A percentile compares a stretch with the other conserved stretches of the same genome.
Evolutionary conservation across 2,329 filamentous ascomycete genomes (phyloP).

Genomic region (Verticillium nonalfalfae): DNA sequence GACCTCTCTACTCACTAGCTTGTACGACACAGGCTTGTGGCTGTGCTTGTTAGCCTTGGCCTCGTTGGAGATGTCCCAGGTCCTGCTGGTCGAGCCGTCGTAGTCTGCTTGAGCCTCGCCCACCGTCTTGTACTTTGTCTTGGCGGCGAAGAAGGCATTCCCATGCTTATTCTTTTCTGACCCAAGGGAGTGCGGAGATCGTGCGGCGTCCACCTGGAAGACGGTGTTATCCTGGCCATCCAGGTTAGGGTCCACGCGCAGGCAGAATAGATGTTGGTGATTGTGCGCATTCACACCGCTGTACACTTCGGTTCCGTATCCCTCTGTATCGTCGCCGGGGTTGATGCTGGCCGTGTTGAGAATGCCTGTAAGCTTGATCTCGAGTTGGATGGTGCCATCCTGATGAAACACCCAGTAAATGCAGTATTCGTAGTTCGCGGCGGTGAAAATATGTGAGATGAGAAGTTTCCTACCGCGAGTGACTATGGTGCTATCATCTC

Average conservation of each 20-base stretch:
- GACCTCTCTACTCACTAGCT: slow-evolving; percentile 7
- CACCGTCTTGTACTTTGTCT: slow-evolving; percentile 3
- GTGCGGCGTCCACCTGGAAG: slow-evolving; percentile 36
- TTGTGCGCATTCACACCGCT: slow-evolving; percentile 47
- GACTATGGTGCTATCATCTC: slow-evolving; percentile 62
- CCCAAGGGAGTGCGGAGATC: slow-evolving; percentile 4
- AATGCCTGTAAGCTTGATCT: slow-evolving; percentile 49
- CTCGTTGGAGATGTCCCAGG: slow-evolving; percentile 10
- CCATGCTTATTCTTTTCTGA: slow-evolving; percentile 8
- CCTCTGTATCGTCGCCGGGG: slow-evolving; percentile 45
- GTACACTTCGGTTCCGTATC: slow-evolving; percentile 43
- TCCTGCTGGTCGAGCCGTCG: slow-evolving; percentile 5
- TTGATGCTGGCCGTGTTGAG: slow-evolving; percentile 43
- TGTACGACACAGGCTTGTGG: slow-evolving; percentile 11
- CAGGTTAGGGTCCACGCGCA: slow-evolving; percentile 56
- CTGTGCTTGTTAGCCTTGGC: slow-evolving; percentile 9
- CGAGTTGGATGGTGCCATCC: slow-evolving; percentile 60
- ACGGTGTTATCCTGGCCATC: slow-evolving; percentile 49
- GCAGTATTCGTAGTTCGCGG: slow-evolving; percentile 71
- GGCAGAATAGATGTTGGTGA: slow-evolving; percentile 69
- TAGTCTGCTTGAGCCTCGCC: slow-evolving; percentile 2
- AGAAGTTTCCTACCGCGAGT: slow-evolving; percentile 68
- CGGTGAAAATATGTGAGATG: slow-evolving; percentile 69
- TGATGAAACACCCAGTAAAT: slow-evolving; percentile 31
- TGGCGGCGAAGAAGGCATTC: slow-evolving; percentile 6